Evolutionary conservation across 805 yeast genomes (phyloP).

Genomic region (Suhomyces canberraensis): DNA sequence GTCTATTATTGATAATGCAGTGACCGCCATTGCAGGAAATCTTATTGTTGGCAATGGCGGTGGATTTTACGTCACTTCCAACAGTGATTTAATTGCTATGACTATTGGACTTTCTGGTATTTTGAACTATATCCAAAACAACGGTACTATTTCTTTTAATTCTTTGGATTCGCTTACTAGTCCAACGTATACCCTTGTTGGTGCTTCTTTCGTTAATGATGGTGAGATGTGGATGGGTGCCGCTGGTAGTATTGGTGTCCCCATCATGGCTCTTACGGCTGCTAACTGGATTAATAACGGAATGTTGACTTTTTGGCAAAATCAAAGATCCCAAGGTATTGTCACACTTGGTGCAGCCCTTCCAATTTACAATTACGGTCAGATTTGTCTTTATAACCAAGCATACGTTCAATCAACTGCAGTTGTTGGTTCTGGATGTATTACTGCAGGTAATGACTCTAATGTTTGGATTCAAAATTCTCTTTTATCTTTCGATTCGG

Average conservation of each 20-base stretch:
- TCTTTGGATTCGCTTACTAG: constrained; percentile 10
- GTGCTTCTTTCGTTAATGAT: constrained; percentile 3
- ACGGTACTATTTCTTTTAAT: constrained; percentile 18
- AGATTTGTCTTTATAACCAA: no score
- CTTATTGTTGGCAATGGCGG: constrained; percentile 12
- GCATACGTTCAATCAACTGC: constrained; percentile 19
- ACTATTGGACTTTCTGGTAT: constrained; percentile 10
- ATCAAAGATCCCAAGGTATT: constrained; percentile 17
- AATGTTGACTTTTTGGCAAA: constrained; percentile 19
- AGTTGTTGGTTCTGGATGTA: constrained; percentile 28
- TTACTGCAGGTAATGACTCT: constrained; percentile 15
- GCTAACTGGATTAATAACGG: constrained; percentile 16
- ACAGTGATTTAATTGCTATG: constrained; percentile 6
- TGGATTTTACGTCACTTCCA: constrained; percentile 15
- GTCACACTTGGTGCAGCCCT: constrained; percentile 15
- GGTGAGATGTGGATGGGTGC: constrained; percentile 10
- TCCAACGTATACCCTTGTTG: constrained; percentile 9
- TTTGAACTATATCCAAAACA: constrained; percentile 14
- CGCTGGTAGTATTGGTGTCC: constrained; percentile 9
- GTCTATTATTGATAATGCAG: constrained; percentile 15
- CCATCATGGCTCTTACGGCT: constrained; percentile 11
- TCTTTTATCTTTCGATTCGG: constrained; percentile 4
- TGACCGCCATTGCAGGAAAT: constrained; percentile 12
- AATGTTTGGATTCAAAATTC: constrained; percentile 9
- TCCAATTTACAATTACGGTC: constrained; percentile 3